Evolutionary conservation across 1,284 basidiomycete species (phyloP).

Genomic region (Sanghuangporus sanghuang): DNA sequence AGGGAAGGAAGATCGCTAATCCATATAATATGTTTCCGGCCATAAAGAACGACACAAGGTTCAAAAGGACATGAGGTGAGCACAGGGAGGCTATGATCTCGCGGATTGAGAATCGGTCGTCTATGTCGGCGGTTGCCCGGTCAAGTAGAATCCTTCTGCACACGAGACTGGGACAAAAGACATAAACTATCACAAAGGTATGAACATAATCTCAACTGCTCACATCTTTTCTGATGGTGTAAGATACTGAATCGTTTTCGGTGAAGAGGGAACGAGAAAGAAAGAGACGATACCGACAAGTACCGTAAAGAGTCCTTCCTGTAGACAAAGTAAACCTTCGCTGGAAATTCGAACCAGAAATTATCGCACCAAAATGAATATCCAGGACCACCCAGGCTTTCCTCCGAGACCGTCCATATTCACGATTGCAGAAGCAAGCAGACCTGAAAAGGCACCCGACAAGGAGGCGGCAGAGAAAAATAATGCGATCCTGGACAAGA

Average conservation of each 20-base stretch:
- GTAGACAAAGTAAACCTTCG: not conserved
- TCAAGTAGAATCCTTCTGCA: conserved; percentile 21
- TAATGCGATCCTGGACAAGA: conserved; percentile 37
- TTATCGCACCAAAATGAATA: conserved; percentile 47
- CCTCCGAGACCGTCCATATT: conserved; percentile 44
- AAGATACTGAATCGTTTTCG: conserved; percentile 36
- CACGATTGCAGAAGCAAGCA: conserved; percentile 54
- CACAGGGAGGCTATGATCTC: conserved; percentile 26
- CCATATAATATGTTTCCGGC: conserved; percentile 37
- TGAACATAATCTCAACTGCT: too few relatives aligned
- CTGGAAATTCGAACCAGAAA: conserved; percentile 28
- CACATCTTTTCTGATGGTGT: conserved; percentile 36
- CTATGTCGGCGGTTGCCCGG: conserved; percentile 24
- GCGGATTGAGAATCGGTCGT: conserved; percentile 29
- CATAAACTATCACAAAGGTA: too few relatives aligned
- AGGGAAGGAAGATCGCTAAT: conserved; percentile 36
- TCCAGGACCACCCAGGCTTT: conserved; percentile 56
- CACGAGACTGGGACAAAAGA: too few relatives aligned
- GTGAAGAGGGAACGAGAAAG: conserved; percentile 46
- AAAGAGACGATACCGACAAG: conserved; percentile 42
- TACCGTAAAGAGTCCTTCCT: conserved; percentile 50
- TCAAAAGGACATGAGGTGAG: conserved; percentile 31
- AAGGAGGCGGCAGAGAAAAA: conserved; percentile 57
- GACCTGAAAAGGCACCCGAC: conserved; percentile 61
- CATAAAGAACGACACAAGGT: conserved; percentile 39